Evolutionary conservation across 352 stramenopile species (phyloP).

Genomic region (Aphanomyces cochlioides): DNA sequence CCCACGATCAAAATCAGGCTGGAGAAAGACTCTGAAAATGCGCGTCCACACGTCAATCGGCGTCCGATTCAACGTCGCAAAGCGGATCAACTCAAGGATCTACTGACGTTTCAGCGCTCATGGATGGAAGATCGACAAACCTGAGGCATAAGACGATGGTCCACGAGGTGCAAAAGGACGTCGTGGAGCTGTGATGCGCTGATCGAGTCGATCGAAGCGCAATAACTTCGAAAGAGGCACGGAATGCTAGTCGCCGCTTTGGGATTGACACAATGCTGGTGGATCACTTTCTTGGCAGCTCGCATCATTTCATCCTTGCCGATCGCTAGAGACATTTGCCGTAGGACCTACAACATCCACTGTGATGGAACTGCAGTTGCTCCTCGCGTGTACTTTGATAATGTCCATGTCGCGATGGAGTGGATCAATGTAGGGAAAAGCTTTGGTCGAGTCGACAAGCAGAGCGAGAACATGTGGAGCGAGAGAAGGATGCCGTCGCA

Average conservation of each 20-base stretch:
- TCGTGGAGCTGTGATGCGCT: slow-evolving; percentile 5
- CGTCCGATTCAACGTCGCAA: background rate
- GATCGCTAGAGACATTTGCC: slow-evolving; percentile 25
- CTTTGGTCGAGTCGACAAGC: slow-evolving; percentile 11
- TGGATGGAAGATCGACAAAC: slow-evolving; percentile 7
- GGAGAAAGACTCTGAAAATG: slow-evolving; percentile 6
- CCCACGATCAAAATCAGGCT: background rate
- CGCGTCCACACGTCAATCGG: slow-evolving; percentile 11
- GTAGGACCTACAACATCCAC: background rate
- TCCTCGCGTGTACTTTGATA: slow-evolving; percentile 19
- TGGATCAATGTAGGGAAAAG: slow-evolving; percentile 17
- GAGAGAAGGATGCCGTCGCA: slow-evolving; percentile 10
- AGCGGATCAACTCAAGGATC: background rate
- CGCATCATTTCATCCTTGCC: slow-evolving; percentile 19
- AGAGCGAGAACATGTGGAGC: slow-evolving; percentile 11
- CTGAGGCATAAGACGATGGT: background rate
- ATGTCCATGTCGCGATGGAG: slow-evolving; percentile 30
- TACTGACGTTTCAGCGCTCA: background rate
- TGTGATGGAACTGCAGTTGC: background rate
- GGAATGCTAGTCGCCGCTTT: background rate
- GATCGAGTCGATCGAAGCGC: background rate
- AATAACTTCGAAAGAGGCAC: slow-evolving; percentile 20
- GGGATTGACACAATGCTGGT: background rate
- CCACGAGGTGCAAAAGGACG: background rate
- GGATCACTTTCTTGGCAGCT: slow-evolving; percentile 3